These are phyloP conservation scores for Phytophthora multivora DNA, from an alignment of 352 stramenopile species.

Conservation along the genomic window DNA sequence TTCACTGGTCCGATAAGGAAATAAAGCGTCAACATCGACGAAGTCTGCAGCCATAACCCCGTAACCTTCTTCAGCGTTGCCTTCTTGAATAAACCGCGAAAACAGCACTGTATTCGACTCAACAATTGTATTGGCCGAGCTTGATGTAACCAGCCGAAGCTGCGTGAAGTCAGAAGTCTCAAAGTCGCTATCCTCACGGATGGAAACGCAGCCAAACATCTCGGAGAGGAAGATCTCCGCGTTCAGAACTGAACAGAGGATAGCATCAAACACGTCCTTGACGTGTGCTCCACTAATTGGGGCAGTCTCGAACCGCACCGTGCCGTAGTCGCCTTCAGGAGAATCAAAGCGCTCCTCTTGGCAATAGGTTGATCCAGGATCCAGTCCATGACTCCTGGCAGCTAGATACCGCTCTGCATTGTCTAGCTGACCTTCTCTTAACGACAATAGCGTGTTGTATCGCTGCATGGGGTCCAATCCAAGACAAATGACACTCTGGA, in stretches of 20 bases:
- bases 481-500: conserved; percentile 23
- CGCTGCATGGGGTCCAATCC: conserved; percentile 23
- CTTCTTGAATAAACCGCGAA: conserved; percentile 7
- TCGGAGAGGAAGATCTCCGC: conserved; percentile 63
- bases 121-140: conserved; percentile 8
- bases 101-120: conserved; percentile 28
- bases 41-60: conserved; percentile 25
- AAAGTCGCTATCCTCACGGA: conserved; percentile 57
- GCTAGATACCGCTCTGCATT: conserved; percentile 29
- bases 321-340: conserved; percentile 31
- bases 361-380: conserved; percentile 19
- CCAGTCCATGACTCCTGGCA: conserved; percentile 23
- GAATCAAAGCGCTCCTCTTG: conserved; percentile 45
- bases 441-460: conserved; percentile 19
- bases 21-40: conserved; percentile 47
- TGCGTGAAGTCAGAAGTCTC: conserved; percentile 42
- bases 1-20: conserved; percentile 37
- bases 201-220: conserved; percentile 42
- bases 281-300: conserved; percentile 32
- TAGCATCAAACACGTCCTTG: conserved; percentile 41
- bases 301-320: conserved; percentile 43
- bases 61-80: not conserved
- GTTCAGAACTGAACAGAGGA: conserved; percentile 42
- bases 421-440: conserved; percentile 32
- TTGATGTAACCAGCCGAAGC: conserved; percentile 39